Conservation (phyloP, 345 rosid genomes). For the Lepidium africanum region DNA sequence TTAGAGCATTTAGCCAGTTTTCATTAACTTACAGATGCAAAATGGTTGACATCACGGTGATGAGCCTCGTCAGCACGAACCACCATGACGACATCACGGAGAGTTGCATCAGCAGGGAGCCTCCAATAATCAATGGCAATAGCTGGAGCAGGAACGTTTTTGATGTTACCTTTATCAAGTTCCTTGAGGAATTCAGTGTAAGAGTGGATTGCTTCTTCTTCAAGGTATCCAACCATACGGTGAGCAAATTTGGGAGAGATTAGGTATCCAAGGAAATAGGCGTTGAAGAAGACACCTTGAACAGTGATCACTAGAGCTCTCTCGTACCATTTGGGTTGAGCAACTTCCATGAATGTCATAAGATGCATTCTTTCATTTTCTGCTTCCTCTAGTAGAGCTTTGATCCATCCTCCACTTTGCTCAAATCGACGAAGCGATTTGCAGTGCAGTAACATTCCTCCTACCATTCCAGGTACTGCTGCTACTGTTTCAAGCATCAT, state of each 20-base stretch:
- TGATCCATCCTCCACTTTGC: constrained; percentile 86
- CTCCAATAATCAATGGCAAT: constrained; percentile 82
- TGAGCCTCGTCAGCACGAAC: constrained; percentile 80
- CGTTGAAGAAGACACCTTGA: constrained; percentile 74
- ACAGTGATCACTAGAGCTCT: constrained; percentile 63
- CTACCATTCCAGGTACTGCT: constrained; percentile 82
- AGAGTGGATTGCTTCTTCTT: constrained; percentile 78
- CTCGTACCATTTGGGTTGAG: constrained; percentile 69
- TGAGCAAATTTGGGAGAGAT: constrained; percentile 74
- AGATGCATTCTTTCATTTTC: constrained; percentile 91
- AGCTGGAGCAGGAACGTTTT: constrained; percentile 77
- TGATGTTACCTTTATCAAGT: constrained; percentile 62
- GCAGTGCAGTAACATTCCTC: constrained; percentile 70
- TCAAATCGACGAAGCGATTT: constrained; percentile 64
- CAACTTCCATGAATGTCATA: constrained; percentile 85
- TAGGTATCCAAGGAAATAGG: constrained; percentile 61
- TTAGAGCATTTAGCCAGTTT: not conserved
- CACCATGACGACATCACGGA: constrained; percentile 60
- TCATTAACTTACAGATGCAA: constrained; percentile 50
- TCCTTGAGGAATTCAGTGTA: constrained; percentile 82
- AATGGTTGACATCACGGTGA: constrained; percentile 83
- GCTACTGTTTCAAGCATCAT: constrained; percentile 92
- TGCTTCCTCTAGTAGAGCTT: constrained; percentile 67
- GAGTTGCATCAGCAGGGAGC: constrained; percentile 46
- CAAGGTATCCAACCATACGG: constrained; percentile 74